Conservation (phyloP, 2,329 filamentous ascomycete species). For the Ophiostoma sp. region DNA sequence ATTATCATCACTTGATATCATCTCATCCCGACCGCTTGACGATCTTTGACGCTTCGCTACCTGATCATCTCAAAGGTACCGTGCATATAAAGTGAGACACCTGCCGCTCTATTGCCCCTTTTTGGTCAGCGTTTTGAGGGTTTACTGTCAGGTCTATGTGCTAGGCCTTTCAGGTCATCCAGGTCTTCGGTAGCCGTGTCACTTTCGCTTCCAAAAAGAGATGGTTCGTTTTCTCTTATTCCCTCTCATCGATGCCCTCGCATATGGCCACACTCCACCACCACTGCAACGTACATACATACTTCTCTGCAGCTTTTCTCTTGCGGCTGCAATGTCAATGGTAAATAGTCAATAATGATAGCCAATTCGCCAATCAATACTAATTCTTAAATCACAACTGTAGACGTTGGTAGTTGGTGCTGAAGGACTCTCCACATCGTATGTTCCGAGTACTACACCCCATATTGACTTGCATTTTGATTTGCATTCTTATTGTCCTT, state of each 20-base stretch:
- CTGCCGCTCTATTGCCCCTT: not conserved
- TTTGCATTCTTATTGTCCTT: no score
- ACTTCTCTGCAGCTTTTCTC: not conserved
- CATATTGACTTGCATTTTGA: not conserved
- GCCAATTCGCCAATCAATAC: not conserved
- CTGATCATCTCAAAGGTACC: conserved; percentile 7
- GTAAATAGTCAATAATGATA: not conserved
- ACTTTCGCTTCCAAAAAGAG: not conserved
- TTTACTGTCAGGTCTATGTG: not conserved
- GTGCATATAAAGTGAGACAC: conserved; percentile 2
- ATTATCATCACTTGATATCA: not conserved
- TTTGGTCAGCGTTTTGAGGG: not conserved
- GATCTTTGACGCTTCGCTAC: not conserved
- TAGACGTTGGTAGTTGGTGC: not conserved
- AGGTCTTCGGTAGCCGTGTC: not conserved
- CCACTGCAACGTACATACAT: not conserved
- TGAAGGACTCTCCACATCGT: no score
- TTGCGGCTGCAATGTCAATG: not conserved
- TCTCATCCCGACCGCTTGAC: not conserved
- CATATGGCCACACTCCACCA: not conserved
- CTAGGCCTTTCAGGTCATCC: no score
- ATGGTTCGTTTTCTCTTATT: not conserved
- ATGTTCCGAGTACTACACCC: not conserved
- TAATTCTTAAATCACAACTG: not conserved
- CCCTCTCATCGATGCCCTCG: not conserved